Percentiles rank a stretch among this genome's conserved stretches.
These are phyloP conservation scores for Suhomyces taliae DNA, from an alignment of 1,139 yeast genomes.

Conservation along the genomic window DNA sequence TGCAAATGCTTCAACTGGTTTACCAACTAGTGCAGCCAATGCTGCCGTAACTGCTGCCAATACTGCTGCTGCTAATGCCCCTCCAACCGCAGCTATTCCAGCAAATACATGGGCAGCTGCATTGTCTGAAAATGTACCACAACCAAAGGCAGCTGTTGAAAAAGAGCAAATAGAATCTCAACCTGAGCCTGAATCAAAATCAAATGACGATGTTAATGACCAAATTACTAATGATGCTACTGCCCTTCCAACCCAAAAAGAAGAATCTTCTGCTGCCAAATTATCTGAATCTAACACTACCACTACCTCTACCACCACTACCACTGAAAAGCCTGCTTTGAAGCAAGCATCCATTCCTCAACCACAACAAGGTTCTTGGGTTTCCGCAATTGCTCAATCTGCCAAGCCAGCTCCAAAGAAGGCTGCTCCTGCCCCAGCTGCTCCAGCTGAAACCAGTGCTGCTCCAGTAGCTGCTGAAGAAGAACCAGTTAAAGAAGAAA, in stretches of 20 bases:
- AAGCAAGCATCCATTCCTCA: slow-evolving; percentile 33
- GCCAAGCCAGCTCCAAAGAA: slow-evolving; percentile 35
- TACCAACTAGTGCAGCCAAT: slow-evolving; percentile 5
- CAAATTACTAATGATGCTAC: slow-evolving; percentile 12
- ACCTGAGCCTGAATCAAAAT: slow-evolving; percentile 12
- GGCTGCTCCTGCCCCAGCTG: slow-evolving; percentile 4
- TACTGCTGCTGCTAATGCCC: slow-evolving; percentile 9
- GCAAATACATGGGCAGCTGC: slow-evolving; percentile 55
- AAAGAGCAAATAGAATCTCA: slow-evolving; percentile 16
- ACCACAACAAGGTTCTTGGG: slow-evolving; percentile 51
- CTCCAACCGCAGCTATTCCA: slow-evolving; percentile 13
- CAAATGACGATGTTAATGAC: slow-evolving; percentile 12
- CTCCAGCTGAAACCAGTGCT: slow-evolving; percentile 5
- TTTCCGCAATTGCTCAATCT: slow-evolving; percentile 56
- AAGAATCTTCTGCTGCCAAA: slow-evolving; percentile 7
- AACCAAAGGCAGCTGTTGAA: slow-evolving; percentile 15
- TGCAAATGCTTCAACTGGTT: slow-evolving; percentile 6
- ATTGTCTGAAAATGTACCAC: slow-evolving; percentile 36
- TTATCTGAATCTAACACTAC: slow-evolving; percentile 12
- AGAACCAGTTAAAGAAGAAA: slow-evolving; percentile 9
- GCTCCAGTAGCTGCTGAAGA: slow-evolving; percentile 8
- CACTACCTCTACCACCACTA: slow-evolving; percentile 12
- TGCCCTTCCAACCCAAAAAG: slow-evolving; percentile 9
- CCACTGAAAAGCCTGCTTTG: slow-evolving; percentile 24
- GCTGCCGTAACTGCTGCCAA: slow-evolving; percentile 17